A percentile compares a stretch with the other conserved stretches of the same genome.
These are phyloP conservation scores for Suillus lakei DNA, from an alignment of 768 basidiomycete species.

Conservation along the genomic window DNA sequence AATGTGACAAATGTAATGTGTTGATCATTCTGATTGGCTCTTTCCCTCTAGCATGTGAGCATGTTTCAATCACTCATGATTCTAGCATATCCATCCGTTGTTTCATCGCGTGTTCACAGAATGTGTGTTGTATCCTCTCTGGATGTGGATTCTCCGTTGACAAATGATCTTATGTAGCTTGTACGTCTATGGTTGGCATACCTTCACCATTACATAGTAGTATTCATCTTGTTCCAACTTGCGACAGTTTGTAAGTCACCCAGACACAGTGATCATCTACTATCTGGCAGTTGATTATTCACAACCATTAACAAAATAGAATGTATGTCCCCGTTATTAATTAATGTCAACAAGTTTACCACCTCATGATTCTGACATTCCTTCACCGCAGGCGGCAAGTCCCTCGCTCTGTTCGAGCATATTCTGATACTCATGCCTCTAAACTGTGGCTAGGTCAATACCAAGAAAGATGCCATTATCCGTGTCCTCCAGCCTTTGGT, in stretches of 20 bases:
- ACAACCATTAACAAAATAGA: background rate
- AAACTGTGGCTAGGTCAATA: accelerated
- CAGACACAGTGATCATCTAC: background rate
- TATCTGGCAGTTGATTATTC: background rate
- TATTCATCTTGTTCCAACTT: background rate
- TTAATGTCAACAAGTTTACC: background rate
- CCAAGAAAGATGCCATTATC: accelerated
- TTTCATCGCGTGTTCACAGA: background rate
- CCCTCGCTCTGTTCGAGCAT: background rate
- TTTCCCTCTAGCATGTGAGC: background rate
- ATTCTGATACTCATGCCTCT: background rate
- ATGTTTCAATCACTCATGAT: background rate
- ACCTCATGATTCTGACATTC: background rate
- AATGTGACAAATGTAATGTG: background rate
- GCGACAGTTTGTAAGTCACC: background rate
- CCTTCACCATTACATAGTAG: background rate
- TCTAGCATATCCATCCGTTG: background rate
- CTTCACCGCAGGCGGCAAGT: background rate
- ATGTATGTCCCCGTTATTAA: background rate
- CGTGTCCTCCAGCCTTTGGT: background rate
- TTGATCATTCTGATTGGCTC: background rate
- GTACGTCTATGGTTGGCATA: background rate
- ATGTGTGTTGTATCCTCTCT: background rate
- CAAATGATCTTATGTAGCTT: background rate
- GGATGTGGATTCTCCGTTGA: background rate